phyloP scores from a whole-genome alignment of 257 asterid species.

The Fraxinus anomala region DNA sequence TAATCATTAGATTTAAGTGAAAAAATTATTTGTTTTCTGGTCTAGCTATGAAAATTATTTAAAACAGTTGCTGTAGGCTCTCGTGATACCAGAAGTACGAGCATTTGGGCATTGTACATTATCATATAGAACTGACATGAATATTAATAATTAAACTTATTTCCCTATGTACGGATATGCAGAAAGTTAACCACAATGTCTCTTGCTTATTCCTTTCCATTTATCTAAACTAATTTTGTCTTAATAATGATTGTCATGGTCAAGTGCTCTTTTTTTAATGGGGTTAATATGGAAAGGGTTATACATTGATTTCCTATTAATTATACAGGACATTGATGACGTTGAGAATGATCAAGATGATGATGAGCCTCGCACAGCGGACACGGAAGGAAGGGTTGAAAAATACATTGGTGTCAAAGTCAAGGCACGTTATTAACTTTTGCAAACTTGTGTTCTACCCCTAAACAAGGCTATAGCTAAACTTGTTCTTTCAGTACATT shows the following conservation, averaged over 20 bases:
- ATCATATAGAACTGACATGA: background rate
- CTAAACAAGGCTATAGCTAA: slow-evolving; percentile 12
- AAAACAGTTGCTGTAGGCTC: background rate
- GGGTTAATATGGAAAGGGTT: slow-evolving; percentile 16
- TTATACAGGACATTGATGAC: slow-evolving; percentile 70
- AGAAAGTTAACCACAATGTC: slow-evolving; percentile 13
- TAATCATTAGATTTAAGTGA: background rate
- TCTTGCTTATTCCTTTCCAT: background rate
- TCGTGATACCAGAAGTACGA: background rate
- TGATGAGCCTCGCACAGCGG: slow-evolving; percentile 75
- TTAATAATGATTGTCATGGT: background rate
- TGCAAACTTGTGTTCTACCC: slow-evolving; percentile 12
- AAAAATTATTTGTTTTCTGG: too few relatives aligned
- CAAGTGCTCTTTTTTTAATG: slow-evolving; percentile 8
- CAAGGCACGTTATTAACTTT: slow-evolving; percentile 58
- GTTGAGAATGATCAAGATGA: slow-evolving; percentile 79
- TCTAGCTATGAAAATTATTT: too few relatives aligned
- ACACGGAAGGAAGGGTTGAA: slow-evolving; percentile 86
- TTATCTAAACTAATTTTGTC: slow-evolving; percentile 3
- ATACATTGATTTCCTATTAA: slow-evolving; percentile 9
- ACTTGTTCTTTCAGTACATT: slow-evolving; percentile 7
- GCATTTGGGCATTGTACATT: background rate
- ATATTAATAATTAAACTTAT: background rate
- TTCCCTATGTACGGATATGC: background rate
- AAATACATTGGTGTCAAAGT: slow-evolving; percentile 97